A percentile compares a stretch with the other conserved stretches of the same genome.
phyloP scores from a whole-genome alignment of 768 basidiomycete genomes.

The Tylopilus plumbeoviolaceoides region DNA sequence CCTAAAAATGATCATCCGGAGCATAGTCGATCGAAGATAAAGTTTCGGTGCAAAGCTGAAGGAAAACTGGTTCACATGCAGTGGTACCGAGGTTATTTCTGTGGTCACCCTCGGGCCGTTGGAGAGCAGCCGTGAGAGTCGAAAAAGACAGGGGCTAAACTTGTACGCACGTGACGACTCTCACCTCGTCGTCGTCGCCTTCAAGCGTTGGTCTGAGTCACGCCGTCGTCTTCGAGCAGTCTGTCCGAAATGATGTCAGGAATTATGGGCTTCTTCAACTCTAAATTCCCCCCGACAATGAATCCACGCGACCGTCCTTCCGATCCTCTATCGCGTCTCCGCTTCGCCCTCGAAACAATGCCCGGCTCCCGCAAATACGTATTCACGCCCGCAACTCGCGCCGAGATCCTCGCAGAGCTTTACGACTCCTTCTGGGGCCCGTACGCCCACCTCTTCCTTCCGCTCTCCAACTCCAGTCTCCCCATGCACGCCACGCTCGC shows the following conservation, averaged over 20 bases:
- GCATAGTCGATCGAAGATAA: too few relatives aligned
- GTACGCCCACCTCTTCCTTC: slow-evolving; percentile 69
- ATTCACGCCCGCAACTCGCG: slow-evolving; percentile 69
- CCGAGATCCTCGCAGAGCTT: slow-evolving; percentile 77
- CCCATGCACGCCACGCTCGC: slow-evolving; percentile 63
- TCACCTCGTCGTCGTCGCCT: too few relatives aligned
- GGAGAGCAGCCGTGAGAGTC: too few relatives aligned
- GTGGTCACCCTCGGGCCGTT: too few relatives aligned
- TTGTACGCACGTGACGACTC: slow-evolving; percentile 1
- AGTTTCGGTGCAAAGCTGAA: too few relatives aligned
- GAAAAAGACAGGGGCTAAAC: not conserved
- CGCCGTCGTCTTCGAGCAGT: not conserved
- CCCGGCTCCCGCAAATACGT: slow-evolving; percentile 74
- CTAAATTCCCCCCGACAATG: slow-evolving; percentile 52
- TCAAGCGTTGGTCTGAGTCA: too few relatives aligned
- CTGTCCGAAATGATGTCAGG: slow-evolving; percentile 33
- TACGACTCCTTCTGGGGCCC: slow-evolving; percentile 82
- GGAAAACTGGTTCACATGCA: too few relatives aligned
- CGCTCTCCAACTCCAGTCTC: slow-evolving; percentile 56
- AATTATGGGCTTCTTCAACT: slow-evolving; percentile 41
- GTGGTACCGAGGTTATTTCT: too few relatives aligned
- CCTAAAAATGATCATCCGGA: too few relatives aligned
- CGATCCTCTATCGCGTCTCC: slow-evolving; percentile 68
- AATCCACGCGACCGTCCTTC: slow-evolving; percentile 51
- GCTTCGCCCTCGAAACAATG: slow-evolving; percentile 77